Evolutionary conservation across 495 filamentous ascomycete genomes (phyloP).

Genomic region (Tuber magnatum): DNA sequence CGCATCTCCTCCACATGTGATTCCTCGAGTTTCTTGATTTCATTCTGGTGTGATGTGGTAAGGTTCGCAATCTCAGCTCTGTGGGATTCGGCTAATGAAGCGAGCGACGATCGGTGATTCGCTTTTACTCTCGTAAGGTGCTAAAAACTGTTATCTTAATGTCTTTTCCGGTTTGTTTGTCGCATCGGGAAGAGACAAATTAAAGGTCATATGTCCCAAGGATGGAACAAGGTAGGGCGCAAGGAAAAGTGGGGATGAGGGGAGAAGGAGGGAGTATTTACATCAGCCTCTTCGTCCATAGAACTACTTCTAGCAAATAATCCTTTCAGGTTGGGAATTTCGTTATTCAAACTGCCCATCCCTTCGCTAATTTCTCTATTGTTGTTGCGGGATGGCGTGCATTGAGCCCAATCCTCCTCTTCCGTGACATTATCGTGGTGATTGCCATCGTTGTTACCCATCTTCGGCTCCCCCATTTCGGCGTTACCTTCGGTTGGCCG

Average conservation of each 20-base stretch:
- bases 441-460: slow-evolving; percentile 2
- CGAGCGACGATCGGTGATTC: slow-evolving; percentile 39
- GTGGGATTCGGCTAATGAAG: slow-evolving; percentile 36
- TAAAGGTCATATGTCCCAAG: neutral
- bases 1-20: slow-evolving; percentile 30
- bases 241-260: neutral
- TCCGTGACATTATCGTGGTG: neutral
- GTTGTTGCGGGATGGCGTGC: slow-evolving; percentile 1
- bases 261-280: slow-evolving; percentile 16
- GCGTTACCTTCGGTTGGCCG: neutral
- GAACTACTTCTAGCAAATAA: slow-evolving; percentile 27
- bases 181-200: slow-evolving; percentile 1
- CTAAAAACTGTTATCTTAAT: slow-evolving; percentile 7
- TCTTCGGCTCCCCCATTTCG: neutral
- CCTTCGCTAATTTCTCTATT: slow-evolving; percentile 18
- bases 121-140: slow-evolving; percentile 36
- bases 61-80: slow-evolving; percentile 31
- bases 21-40: slow-evolving; percentile 27
- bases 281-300: slow-evolving; percentile 32
- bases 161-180: neutral
- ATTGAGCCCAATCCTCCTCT: neutral
- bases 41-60: slow-evolving; percentile 21
- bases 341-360: slow-evolving; percentile 38
- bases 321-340: slow-evolving; percentile 32
- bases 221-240: neutral